Base-by-base conservation (phyloP, 2,329 filamentous ascomycete species). In the Emydomyces testavorans region DNA sequence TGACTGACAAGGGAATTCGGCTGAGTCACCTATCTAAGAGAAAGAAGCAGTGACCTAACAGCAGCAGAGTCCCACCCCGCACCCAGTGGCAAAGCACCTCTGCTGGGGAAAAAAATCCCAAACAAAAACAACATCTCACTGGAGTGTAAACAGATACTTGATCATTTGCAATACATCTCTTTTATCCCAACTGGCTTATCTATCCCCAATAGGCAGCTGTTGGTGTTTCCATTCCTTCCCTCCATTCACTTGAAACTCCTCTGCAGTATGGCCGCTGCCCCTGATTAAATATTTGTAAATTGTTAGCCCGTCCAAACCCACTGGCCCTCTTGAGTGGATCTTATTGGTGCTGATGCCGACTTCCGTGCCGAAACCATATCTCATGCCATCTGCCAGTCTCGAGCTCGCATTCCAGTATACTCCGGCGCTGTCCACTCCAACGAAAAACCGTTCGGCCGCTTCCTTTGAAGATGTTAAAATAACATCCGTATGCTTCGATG, bases 291-390 rank as follows among this genome's bases (percentile, higher is more conserved):
- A 98, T 72, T 95, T 95, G 71, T 98, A 95, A 53, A 96, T 96
- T 63, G 87, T 94, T 64, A 98, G 68, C 0, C 92, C 92, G 61
- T 96, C 92, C 45, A 98, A 71, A 1, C 92, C 92, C 4, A 98
- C 92, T 0, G 92, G 92, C 0, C 92, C 92, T 43, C 92, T 75
- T 1, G 86, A 85, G 64, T 98, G 92, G 54, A 98, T 94, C 73
- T 96, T 98, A 73, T 95, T 98, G 42, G 92, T 98, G 70, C 85
- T 93, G 67, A 98, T 96, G 47, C 92, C 92, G 20, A 98, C 92
- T 69, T 98, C 92, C 0, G 92, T 96, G 40, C 92, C 92, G 67
- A 98, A 98, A 6, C 92, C 92, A 64, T 93, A 96, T 35, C 92
- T 77, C 84, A 94, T 95, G 6, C 92, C 92, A 64, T 98, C 92